A percentile compares a stretch with the other conserved stretches of the same genome.
These are phyloP conservation scores for Aspergillus oerlinghausenensis DNA, from an alignment of 2,329 filamentous ascomycete species.

Conservation along the genomic window DNA sequence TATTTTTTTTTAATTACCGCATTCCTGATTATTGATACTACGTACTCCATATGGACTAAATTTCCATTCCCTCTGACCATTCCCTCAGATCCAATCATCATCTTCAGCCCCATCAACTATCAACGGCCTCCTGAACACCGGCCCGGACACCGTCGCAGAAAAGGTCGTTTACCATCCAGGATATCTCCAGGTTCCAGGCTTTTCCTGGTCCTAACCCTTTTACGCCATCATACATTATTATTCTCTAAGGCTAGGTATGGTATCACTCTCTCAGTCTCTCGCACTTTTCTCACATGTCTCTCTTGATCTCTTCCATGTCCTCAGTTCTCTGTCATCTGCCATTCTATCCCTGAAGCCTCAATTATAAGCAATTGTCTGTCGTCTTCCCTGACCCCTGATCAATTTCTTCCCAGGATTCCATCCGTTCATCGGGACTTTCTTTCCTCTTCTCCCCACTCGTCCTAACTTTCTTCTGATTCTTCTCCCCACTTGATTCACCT, in stretches of 20 bases:
- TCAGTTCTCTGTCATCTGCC: conserved; percentile 2
- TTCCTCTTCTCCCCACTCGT: conserved; percentile 1
- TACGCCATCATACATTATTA: not conserved
- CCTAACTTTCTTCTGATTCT: not conserved
- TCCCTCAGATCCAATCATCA: conserved; percentile 3
- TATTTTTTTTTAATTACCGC: not conserved
- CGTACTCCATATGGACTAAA: not conserved
- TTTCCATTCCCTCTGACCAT: not conserved
- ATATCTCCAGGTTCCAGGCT: conserved; percentile 4
- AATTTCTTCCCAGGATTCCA: not conserved
- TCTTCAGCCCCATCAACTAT: conserved; percentile 9
- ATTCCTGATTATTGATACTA: not conserved
- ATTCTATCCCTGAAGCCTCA: conserved; percentile 3
- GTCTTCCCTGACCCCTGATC: conserved; percentile 1
- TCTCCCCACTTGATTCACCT: conserved; percentile 8
- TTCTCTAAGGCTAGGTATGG: not conserved
- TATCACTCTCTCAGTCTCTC: not conserved
- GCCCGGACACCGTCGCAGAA: conserved; percentile 17
- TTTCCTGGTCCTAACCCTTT: not conserved
- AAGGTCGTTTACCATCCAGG: conserved; percentile 9
- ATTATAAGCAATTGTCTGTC: not conserved
- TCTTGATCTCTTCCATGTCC: conserved; percentile 10
- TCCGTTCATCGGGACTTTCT: conserved; percentile 6
- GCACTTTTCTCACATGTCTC: conserved; percentile 3
- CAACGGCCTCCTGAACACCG: conserved; percentile 13